phyloP scores from a whole-genome alignment of 768 basidiomycete species.

The Macrolepiota albuminosa region DNA sequence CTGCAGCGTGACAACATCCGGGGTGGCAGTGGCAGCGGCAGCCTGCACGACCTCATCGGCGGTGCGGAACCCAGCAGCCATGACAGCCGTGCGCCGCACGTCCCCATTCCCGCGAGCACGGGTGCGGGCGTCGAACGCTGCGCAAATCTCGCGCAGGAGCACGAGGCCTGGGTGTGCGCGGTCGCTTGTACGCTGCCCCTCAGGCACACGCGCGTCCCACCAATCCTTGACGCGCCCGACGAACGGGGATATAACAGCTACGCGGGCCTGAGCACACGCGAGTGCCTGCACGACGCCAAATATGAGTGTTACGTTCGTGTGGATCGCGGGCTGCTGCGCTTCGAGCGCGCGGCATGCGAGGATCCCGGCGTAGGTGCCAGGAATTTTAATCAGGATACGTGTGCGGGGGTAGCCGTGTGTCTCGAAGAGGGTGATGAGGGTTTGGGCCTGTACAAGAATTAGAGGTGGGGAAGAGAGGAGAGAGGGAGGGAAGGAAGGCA shows the following conservation, averaged over 20 bases:
- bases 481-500: too few relatives aligned
- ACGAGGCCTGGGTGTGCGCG: conserved; percentile 25
- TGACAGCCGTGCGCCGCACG: conserved; percentile 24
- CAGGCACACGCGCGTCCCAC: conserved; percentile 20
- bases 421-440: conserved; percentile 25
- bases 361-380: conserved; percentile 30
- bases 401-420: conserved; percentile 23
- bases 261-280: conserved; percentile 32
- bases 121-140: conserved; percentile 16
- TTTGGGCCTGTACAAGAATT: conserved; percentile 9
- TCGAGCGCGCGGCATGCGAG: conserved; percentile 27
- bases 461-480: too few relatives aligned
- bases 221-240: conserved; percentile 36
- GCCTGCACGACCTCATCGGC: conserved; percentile 29
- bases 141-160: conserved; percentile 25
- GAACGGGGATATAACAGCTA: conserved; percentile 31
- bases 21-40: conserved; percentile 14
- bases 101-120: conserved; percentile 8
- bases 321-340: conserved; percentile 16
- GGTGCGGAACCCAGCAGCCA: conserved; percentile 31
- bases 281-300: conserved; percentile 30
- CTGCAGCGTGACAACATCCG: conserved; percentile 30
- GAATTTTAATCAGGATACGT: conserved; percentile 31
- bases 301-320: conserved; percentile 33
- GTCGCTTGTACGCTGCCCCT: too few relatives aligned